Percentiles rank a stretch among this genome's conserved stretches.
phyloP scores from a whole-genome alignment of 1,284 basidiomycete genomes.

The Malassezia caprae region DNA sequence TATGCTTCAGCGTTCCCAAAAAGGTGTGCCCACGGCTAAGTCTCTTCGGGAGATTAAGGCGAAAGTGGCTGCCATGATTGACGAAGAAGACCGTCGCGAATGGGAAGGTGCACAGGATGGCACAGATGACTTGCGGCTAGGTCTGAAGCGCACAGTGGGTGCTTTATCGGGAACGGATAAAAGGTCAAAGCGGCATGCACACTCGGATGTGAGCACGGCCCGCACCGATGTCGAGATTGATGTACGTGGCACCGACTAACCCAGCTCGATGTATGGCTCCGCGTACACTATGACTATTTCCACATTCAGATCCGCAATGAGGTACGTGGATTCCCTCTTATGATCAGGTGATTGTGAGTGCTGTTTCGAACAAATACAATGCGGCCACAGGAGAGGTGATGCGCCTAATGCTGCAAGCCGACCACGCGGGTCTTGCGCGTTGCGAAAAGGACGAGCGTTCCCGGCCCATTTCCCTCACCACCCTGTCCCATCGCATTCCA shows the following conservation, averaged over 20 bases:
- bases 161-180: slow-evolving; percentile 3
- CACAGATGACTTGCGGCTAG: slow-evolving; percentile 21
- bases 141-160: slow-evolving; percentile 24
- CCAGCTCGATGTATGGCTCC: slow-evolving; percentile 57
- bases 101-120: slow-evolving; percentile 24
- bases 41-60: slow-evolving; percentile 44
- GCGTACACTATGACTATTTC: slow-evolving; percentile 79
- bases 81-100: slow-evolving; percentile 41
- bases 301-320: slow-evolving; percentile 78
- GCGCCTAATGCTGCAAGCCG: slow-evolving; percentile 26
- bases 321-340: slow-evolving; percentile 49
- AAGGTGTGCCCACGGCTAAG: slow-evolving; percentile 48
- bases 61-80: slow-evolving; percentile 30
- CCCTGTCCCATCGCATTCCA: slow-evolving; percentile 49
- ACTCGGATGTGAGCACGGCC: slow-evolving; percentile 21
- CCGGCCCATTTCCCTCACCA: slow-evolving; percentile 36
- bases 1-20: slow-evolving; percentile 28
- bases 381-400: slow-evolving; percentile 34
- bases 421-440: slow-evolving; percentile 50
- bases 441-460: slow-evolving; percentile 53
- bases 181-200: background rate
- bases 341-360: slow-evolving; percentile 21
- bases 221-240: slow-evolving; percentile 26
- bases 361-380: slow-evolving; percentile 39
- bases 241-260: background rate